phyloP scores from a whole-genome alignment of 2,329 filamentous ascomycete genomes.

The Epichloe festucae region DNA sequence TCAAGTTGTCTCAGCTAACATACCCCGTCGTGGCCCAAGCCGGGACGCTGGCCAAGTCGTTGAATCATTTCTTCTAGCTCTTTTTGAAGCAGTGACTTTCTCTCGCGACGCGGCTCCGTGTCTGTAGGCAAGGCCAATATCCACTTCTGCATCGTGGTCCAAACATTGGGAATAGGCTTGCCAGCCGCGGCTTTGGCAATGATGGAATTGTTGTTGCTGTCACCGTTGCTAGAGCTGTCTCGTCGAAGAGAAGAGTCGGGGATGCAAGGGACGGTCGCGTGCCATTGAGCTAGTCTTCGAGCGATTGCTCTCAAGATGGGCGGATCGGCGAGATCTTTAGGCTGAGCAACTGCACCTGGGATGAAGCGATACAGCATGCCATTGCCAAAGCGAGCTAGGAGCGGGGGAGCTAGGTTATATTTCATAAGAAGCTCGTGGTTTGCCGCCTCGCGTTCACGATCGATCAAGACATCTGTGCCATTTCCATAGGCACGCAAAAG shows the following conservation, averaged over 20 bases:
- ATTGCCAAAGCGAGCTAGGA: conserved; percentile 88
- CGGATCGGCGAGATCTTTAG: conserved; percentile 64
- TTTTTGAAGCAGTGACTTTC: conserved; percentile 55
- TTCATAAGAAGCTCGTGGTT: conserved; percentile 80
- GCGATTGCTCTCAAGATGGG: conserved; percentile 75
- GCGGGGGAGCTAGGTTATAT: conserved; percentile 68
- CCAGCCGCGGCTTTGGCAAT: conserved; percentile 45
- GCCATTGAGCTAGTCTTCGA: conserved; percentile 79
- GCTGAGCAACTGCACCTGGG: conserved; percentile 63
- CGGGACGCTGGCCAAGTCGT: conserved; percentile 62
- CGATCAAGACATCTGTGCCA: conserved; percentile 88
- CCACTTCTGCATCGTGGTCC: conserved; percentile 96
- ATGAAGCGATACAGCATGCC: conserved; percentile 93
- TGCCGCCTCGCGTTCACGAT: conserved; percentile 70
- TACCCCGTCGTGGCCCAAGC: conserved; percentile 64
- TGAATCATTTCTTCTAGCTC: conserved; percentile 60
- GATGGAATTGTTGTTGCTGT: conserved; percentile 22
- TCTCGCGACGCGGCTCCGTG: conserved; percentile 54
- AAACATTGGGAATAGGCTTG: conserved; percentile 72
- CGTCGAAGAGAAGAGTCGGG: conserved; percentile 16
- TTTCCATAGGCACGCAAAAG: conserved; percentile 94
- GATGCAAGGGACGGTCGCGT: conserved; percentile 56
- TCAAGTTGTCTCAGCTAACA: conserved; percentile 17
- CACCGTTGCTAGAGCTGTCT: conserved; percentile 25
- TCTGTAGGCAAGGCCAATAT: conserved; percentile 67